phyloP scores from a whole-genome alignment of 148 eudicot genomes.

The Vaccinium myrtillus region DNA sequence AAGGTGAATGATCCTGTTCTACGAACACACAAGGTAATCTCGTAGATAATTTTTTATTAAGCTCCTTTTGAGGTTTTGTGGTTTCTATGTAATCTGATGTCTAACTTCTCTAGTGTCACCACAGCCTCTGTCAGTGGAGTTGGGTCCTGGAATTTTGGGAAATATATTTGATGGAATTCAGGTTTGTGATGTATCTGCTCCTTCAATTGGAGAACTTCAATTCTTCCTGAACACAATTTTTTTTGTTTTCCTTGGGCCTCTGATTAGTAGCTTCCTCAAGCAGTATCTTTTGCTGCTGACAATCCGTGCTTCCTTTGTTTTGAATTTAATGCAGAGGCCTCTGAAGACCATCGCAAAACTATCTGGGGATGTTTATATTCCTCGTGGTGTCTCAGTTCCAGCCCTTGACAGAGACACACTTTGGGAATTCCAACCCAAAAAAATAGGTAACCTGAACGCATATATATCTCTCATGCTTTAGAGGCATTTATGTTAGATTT shows the following conservation, averaged over 20 bases:
- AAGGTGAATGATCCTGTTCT: slow-evolving; percentile 97
- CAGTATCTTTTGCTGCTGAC: background rate
- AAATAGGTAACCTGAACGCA: slow-evolving; percentile 47
- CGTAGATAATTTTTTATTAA: background rate
- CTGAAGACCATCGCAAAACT: slow-evolving; percentile 83
- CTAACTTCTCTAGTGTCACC: slow-evolving; percentile 15
- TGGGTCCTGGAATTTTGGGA: slow-evolving; percentile 96
- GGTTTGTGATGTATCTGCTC: slow-evolving; percentile 38
- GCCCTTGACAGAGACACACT: slow-evolving; percentile 89
- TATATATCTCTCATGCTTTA: background rate
- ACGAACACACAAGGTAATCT: slow-evolving; percentile 86
- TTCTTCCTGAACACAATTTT: background rate
- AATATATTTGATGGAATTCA: slow-evolving; percentile 98
- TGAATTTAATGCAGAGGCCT: slow-evolving; percentile 69
- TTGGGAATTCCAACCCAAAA: slow-evolving; percentile 97
- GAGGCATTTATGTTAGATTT: background rate
- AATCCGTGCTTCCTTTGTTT: slow-evolving; percentile 5
- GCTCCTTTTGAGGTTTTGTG: background rate
- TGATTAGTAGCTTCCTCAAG: background rate
- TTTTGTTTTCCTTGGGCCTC: background rate
- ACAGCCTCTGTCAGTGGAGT: slow-evolving; percentile 94
- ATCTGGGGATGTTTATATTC: slow-evolving; percentile 96
- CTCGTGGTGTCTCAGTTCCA: slow-evolving; percentile 98
- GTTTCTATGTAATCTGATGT: background rate
- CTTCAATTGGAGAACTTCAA: background rate